Evolutionary conservation across 202 grass and related monocot species (phyloP).

Genomic region (Schoenoplectus triqueter): DNA sequence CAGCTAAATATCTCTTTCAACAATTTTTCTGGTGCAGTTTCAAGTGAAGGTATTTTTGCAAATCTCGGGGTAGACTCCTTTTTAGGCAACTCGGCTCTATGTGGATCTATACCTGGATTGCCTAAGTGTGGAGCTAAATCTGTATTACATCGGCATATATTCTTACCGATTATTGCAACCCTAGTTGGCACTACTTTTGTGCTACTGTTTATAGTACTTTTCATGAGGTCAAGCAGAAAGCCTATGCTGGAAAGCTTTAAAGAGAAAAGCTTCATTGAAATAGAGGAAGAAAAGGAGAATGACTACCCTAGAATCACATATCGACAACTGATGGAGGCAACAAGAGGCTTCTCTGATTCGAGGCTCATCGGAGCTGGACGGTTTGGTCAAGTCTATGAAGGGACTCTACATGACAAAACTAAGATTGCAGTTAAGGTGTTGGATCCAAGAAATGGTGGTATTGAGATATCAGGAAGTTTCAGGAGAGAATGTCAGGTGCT

Average conservation of each 20-base stretch:
- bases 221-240: conserved; percentile 34
- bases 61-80: conserved; percentile 56
- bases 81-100: conserved; percentile 60
- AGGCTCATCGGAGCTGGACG: conserved; percentile 56
- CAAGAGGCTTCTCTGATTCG: conserved; percentile 50
- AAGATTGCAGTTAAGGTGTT: conserved; percentile 75
- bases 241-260: conserved; percentile 20
- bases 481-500: conserved; percentile 88
- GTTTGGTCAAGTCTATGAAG: conserved; percentile 64
- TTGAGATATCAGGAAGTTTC: conserved; percentile 72
- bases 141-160: conserved; percentile 33
- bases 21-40: conserved; percentile 65
- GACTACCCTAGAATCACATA: conserved; percentile 68
- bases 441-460: conserved; percentile 56
- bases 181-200: conserved; percentile 20
- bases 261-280: conserved; percentile 30
- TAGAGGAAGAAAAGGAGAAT: conserved; percentile 30
- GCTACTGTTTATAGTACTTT: conserved; percentile 30
- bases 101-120: conserved; percentile 48
- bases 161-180: conserved; percentile 27
- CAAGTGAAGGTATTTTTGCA: conserved; percentile 50
- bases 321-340: conserved; percentile 56
- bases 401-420: conserved; percentile 44
- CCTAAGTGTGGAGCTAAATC: conserved; percentile 41
- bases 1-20: conserved; percentile 76